Base-by-base conservation (phyloP, 1,284 basidiomycete genomes). In the Dichomitus squalens region DNA sequence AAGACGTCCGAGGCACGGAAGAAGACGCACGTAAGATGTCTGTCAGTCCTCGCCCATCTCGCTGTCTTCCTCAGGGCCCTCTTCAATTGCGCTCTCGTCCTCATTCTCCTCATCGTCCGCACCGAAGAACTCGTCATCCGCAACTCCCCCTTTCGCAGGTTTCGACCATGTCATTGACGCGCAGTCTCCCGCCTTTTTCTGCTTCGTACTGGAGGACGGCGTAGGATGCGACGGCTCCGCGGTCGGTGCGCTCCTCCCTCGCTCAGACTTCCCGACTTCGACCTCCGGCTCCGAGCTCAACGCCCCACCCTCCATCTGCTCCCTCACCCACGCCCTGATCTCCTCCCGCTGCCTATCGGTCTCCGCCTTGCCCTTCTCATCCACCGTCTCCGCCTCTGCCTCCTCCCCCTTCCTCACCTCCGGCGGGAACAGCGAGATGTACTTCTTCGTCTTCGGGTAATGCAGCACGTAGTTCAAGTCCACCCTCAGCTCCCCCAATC, bases 381-480 rank as follows among this genome's bases (percentile, higher is more conserved):
- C 75, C 71, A 49, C 73, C 72, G 35, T 59, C 49, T 31, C 63
- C 21, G 14, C 57, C 35, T 39, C 49, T 52, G 47, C 66, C 54
- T 56, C 75, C 71, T 50, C 73, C 72, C 43, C 52, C 39, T 75
- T 66, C 50, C 83, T 84, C 23, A 78, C 76, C 69, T 82, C 84
- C 1, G 90, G 83, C 3, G 93, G 92, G 70, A 93, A 95, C 35
- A 96, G 77, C 2, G 93, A 88, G 41, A 95, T 86, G 71, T 95
- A 96, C 76, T 92, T 95, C 68, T 87, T 83, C 20, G 82, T 77
- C 73, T 90, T 93, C 3, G 93, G 90, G 68, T 88, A 92, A 71
- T 92, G 82, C 89, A 93, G 58, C 48, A 93, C 83, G 67, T 96
- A 96, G 70, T 94, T 95, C 49, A 95, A 76, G 72, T 95, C 90